Base-by-base conservation (phyloP, 805 yeast species). In the Cyberlindnera subsufficiens region DNA sequence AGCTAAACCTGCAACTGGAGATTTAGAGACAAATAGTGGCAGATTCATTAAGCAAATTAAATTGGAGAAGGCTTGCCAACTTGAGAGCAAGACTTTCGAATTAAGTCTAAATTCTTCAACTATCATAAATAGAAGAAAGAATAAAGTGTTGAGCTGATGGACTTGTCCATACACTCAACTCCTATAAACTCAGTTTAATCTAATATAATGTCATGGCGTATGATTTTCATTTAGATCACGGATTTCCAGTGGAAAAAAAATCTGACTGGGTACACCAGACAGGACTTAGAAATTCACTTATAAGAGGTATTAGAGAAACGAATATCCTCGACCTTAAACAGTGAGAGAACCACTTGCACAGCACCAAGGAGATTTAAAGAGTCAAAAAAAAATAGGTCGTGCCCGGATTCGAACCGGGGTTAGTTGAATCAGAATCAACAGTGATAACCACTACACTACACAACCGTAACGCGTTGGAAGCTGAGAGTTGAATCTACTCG, bases 111-210 rank as follows among this genome's bases (percentile, higher is more conserved):
- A 65, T 38, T 54, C 69, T 5, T 65, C 72, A 1, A 65, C 73
- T 0, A 69, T 69, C 34, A 59, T 67, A 6, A 66, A 64, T 49
- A 65, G 74, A 56, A 61, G 74, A 49, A 64, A 62, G 39, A 55
- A 61, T 32, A 56, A 59, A 25, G 48, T 47, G 9, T 31, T 41
- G 9, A 42, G 53, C 18, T 50, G 39, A 35, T 32, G 27, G 18
- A 19, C 18, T 38, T 38, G 35, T 15, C 15, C 20, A 30, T 22
- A 22, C 27, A 22, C 3, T 22, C 27, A 22, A 22, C 11, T 11
- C 4, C 10, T 22, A 22, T 22, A 22, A 22, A 22, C 27, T 22
- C 27, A 22, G 27, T 22, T 22, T 22, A 22, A 22, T 22, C 27
- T 22, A 22, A 22, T 22, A 22, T 9, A 22, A 22, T 22, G 27